Base-by-base conservation (phyloP, 148 eudicot genomes). In the Persicaria maculosa region DNA sequence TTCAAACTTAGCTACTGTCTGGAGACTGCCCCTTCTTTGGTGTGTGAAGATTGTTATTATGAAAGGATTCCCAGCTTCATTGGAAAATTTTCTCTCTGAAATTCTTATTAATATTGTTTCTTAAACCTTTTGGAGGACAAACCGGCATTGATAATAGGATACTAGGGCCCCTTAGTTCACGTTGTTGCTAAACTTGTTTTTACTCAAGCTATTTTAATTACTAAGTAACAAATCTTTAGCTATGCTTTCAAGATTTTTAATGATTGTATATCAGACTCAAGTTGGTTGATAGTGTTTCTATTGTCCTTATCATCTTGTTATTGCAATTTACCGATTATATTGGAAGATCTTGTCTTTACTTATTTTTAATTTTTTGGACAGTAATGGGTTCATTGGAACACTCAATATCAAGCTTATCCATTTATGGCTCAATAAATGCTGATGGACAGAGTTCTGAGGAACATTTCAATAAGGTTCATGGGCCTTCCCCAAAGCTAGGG, bases 381-480 rank as follows among this genome's bases (percentile, higher is more conserved):
- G 99, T 90, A 83, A 95, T 95, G 97, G 99, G 99, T 73, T 95
- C 97, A 1, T 44, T 88, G 82, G 97, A 90, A 84, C 93, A 90
- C 75, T 82, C 99, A 48, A 57, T 95, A 81, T 72, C 90, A 76
- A 86, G 77, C 80, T 75, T 95, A 84, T 78, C 79, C 22, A 61
- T 95, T 57, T 71, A 82, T 78, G 99, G 99, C 74, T 81, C 87
- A 54, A 77, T 95, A 82, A 81, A 68, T 83, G 93, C 97, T 67
- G 86, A 95, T 81, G 99, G 99, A 74, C 88, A 85, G 83, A 90
- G 92, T 84, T 88, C 76, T 79, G 92, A 84, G 68, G 83, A 86
- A 76, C 85, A 80, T 74, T 72, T 82, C 15, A 71, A 74, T 64
- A 76, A 65, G 77, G 76, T 80, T 80, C 77, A 65, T 76, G 19